phyloP scores from a whole-genome alignment of 108 stramenopile species.

The Seminavis robusta region DNA sequence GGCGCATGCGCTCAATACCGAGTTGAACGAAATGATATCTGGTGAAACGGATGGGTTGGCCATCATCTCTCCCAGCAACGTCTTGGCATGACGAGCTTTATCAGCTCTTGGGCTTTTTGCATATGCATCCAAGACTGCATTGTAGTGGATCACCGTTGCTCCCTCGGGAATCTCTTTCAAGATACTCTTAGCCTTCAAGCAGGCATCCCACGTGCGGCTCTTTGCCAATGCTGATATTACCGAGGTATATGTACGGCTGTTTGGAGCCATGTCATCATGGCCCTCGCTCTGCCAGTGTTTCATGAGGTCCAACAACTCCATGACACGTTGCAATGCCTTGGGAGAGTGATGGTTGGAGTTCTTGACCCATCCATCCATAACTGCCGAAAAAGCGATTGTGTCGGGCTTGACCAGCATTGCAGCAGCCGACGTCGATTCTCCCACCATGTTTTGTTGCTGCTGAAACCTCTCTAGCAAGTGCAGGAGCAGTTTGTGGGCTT shows the following conservation, averaged over 20 bases:
- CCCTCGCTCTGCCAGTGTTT: conserved; percentile 24
- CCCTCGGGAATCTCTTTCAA: background rate
- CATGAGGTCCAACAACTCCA: conserved; percentile 42
- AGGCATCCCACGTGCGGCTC: conserved; percentile 4
- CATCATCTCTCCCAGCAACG: conserved; percentile 37
- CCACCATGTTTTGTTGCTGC: conserved; percentile 24
- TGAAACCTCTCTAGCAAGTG: too few species aligned
- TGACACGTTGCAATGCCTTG: conserved; percentile 28
- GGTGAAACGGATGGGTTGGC: conserved; percentile 20
- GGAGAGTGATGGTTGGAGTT: conserved; percentile 16
- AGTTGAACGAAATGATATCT: conserved; percentile 68
- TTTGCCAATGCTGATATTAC: conserved; percentile 37
- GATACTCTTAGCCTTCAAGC: background rate
- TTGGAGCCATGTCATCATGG: conserved; percentile 36
- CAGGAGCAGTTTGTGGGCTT: conserved; percentile 30
- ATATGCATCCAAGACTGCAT: conserved; percentile 58
- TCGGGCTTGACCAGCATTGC: conserved; percentile 23
- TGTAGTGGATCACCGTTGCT: conserved; percentile 62
- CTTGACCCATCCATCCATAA: conserved; percentile 52
- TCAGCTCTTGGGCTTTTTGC: conserved; percentile 36
- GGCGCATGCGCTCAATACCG: conserved; percentile 46
- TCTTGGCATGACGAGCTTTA: conserved; percentile 44
- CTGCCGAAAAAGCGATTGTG: conserved; percentile 36
- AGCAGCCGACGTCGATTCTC: background rate
- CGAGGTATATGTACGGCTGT: conserved; percentile 43